Evolutionary conservation across 2,329 filamentous ascomycete species (phyloP).

Genomic region (Phoma sp.): DNA sequence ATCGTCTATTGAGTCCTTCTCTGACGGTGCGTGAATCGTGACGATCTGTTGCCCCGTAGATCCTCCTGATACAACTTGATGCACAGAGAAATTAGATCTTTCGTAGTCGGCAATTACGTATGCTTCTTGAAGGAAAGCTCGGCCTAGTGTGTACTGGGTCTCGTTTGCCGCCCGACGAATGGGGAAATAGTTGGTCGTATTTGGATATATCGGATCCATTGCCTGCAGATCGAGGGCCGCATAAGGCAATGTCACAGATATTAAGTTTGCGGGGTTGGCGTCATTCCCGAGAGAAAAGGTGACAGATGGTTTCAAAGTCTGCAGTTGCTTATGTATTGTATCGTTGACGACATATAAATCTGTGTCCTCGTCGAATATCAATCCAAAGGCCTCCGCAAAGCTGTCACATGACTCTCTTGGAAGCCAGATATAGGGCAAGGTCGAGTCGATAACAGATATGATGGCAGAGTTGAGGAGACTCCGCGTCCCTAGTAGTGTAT

Average conservation of each 20-base stretch:
- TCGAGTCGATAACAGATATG: slow-evolving; percentile 31
- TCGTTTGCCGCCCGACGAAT: slow-evolving; percentile 62
- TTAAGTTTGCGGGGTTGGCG: background rate
- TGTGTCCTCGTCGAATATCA: slow-evolving; percentile 39
- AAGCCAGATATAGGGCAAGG: slow-evolving; percentile 47
- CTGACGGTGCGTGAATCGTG: background rate
- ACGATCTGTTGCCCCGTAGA: background rate
- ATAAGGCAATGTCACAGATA: slow-evolving; percentile 50
- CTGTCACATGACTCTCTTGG: slow-evolving; percentile 41
- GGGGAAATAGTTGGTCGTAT: slow-evolving; percentile 69
- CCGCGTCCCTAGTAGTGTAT: background rate
- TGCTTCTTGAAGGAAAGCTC: slow-evolving; percentile 71
- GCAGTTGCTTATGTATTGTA: slow-evolving; percentile 30
- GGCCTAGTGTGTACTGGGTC: slow-evolving; percentile 64
- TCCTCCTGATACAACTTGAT: slow-evolving; percentile 1
- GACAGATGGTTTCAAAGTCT: slow-evolving; percentile 33
- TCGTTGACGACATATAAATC: slow-evolving; percentile 44
- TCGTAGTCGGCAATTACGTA: slow-evolving; percentile 54
- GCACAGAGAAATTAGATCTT: slow-evolving; percentile 43
- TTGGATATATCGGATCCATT: slow-evolving; percentile 61
- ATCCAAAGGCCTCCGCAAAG: slow-evolving; percentile 43
- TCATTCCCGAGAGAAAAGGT: slow-evolving; percentile 23
- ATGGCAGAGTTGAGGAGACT: background rate
- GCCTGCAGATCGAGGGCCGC: slow-evolving; percentile 52
- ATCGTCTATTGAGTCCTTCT: background rate